These are phyloP conservation scores for Heritiera fomes DNA, from an alignment of 345 rosid species.

Conservation along the genomic window DNA sequence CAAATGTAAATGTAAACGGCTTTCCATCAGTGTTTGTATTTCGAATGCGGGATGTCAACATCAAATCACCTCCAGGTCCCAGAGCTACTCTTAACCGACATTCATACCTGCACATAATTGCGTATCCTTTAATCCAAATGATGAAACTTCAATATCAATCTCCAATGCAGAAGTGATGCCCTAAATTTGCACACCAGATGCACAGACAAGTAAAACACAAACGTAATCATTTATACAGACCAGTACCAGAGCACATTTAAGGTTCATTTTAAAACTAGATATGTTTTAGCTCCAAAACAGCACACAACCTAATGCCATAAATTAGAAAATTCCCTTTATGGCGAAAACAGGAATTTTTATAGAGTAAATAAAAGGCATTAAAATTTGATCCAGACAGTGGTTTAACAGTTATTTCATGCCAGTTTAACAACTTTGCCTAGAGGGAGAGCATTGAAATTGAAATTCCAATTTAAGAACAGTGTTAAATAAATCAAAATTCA, in stretches of 20 bases:
- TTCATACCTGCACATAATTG: constrained; percentile 59
- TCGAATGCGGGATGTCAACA: constrained; percentile 68
- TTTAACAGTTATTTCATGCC: not conserved
- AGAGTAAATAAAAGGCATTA: not conserved
- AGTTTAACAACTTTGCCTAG: not conserved
- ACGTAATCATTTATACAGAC: not conserved
- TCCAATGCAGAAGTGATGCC: not conserved
- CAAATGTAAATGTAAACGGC: constrained; percentile 79
- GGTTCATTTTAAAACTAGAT: constrained; percentile 4
- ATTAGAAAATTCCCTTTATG: not conserved
- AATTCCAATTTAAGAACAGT: not conserved
- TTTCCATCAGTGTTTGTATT: constrained; percentile 63
- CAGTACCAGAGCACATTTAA: not conserved
- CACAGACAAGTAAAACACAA: not conserved
- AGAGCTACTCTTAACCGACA: constrained; percentile 71
- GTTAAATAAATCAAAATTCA: constrained; percentile 11
- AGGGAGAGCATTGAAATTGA: not conserved
- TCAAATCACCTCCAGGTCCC: constrained; percentile 61
- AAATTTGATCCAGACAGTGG: not conserved
- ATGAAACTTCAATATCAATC: not conserved
- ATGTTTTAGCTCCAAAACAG: not conserved
- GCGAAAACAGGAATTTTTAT: not conserved
- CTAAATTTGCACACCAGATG: not conserved
- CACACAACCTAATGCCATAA: not conserved
- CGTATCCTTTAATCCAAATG: not conserved